phyloP scores from a whole-genome alignment of 768 basidiomycete species.

The Boletus eberwhitei region DNA sequence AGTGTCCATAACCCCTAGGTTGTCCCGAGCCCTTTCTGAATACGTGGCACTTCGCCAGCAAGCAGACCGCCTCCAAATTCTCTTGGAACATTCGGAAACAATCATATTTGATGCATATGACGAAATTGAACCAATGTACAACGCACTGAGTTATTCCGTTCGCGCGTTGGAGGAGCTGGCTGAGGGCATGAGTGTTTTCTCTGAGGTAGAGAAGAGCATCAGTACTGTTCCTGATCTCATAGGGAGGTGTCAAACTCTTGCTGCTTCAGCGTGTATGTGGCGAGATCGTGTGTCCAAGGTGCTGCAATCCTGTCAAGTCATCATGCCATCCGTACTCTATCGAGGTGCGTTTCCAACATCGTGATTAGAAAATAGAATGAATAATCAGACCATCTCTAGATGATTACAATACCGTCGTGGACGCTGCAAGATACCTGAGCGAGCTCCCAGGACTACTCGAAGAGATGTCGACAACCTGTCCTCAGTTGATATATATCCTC shows the following conservation, averaged over 20 bases:
- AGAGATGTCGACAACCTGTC: slow-evolving; percentile 29
- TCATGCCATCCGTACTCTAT: slow-evolving; percentile 34
- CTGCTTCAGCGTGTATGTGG: slow-evolving; percentile 26
- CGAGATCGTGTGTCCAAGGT: slow-evolving; percentile 27
- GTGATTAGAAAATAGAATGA: background rate
- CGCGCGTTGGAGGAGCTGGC: slow-evolving; percentile 39
- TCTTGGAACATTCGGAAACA: slow-evolving; percentile 21
- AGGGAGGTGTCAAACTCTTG: slow-evolving; percentile 25
- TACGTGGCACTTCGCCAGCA: slow-evolving; percentile 15
- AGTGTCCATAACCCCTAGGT: background rate
- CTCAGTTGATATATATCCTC: slow-evolving; percentile 28
- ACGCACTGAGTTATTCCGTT: slow-evolving; percentile 14
- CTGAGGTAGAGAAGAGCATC: slow-evolving; percentile 28
- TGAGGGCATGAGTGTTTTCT: slow-evolving; percentile 33
- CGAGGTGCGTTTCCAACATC: slow-evolving; percentile 30
- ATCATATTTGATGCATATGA: slow-evolving; percentile 13
- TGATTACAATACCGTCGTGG: slow-evolving; percentile 32
- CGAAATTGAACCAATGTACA: slow-evolving; percentile 17
- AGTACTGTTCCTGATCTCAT: slow-evolving; percentile 22
- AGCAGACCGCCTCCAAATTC: slow-evolving; percentile 16
- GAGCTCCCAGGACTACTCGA: slow-evolving; percentile 24
- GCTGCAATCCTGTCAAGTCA: slow-evolving; percentile 15
- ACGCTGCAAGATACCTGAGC: slow-evolving; percentile 24
- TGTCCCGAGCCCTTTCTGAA: slow-evolving; percentile 19
- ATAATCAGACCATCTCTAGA: slow-evolving; percentile 24